Percentiles rank a stretch among this genome's conserved stretches.
phyloP scores from a whole-genome alignment of 2,329 filamentous ascomycete genomes.

The Neoarthrinium moseri region DNA sequence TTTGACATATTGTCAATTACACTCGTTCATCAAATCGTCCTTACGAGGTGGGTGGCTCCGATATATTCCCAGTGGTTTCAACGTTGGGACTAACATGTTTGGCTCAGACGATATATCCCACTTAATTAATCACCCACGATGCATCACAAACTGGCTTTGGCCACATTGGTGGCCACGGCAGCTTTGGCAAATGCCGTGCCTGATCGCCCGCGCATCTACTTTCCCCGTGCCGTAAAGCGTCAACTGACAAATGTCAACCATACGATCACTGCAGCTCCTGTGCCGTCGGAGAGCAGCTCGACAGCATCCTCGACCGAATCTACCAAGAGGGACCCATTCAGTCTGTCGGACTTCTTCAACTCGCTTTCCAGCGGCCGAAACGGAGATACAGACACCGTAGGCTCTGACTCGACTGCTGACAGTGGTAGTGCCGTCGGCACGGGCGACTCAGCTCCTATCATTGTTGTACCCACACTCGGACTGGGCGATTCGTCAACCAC shows the following conservation, averaged over 20 bases:
- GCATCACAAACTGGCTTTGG: constrained; percentile 28
- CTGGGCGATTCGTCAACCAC: constrained; percentile 1
- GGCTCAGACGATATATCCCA: background rate
- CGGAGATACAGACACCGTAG: constrained; percentile 6
- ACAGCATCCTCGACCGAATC: constrained; percentile 17
- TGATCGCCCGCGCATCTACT: constrained; percentile 41
- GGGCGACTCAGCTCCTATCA: constrained; percentile 9
- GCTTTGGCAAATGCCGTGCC: constrained; percentile 33
- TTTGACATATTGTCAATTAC: constrained; percentile 46
- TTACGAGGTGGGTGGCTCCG: constrained; percentile 33
- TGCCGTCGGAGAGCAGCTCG: constrained; percentile 15
- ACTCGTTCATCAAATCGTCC: constrained; percentile 39
- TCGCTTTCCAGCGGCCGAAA: too few species aligned
- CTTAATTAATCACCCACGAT: constrained; percentile 18
- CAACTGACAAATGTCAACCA: constrained; percentile 31
- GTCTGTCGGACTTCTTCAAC: constrained; percentile 23
- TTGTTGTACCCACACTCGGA: constrained; percentile 18
- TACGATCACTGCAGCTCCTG: constrained; percentile 27
- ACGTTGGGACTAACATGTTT: constrained; percentile 4
- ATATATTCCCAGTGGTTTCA: background rate
- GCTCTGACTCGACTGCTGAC: constrained; percentile 1
- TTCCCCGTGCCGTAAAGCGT: constrained; percentile 40
- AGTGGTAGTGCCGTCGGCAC: background rate
- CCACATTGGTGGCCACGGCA: constrained; percentile 35
- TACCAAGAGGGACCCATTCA: constrained; percentile 17